phyloP scores from a whole-genome alignment of 345 rosid genomes.

The Lumnitzera racemosa region DNA sequence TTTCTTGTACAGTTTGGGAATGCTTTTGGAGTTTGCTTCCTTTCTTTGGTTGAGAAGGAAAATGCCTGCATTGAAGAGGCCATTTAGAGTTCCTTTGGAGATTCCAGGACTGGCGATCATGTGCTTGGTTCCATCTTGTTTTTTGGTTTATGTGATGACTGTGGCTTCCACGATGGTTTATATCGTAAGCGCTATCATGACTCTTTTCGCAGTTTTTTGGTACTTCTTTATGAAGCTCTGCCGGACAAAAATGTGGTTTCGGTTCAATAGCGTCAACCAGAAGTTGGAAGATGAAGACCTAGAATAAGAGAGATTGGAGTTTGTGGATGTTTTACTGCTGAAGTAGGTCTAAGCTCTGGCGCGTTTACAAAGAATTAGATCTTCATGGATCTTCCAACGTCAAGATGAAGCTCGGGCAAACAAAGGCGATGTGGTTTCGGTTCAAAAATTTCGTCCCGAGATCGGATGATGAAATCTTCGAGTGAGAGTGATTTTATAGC shows the following conservation, averaged over 20 bases:
- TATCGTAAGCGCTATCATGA: constrained; percentile 37
- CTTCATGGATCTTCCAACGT: no score
- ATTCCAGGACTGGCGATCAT: constrained; percentile 30
- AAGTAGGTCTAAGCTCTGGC: no score
- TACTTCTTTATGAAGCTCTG: constrained; percentile 33
- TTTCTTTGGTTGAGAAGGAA: constrained; percentile 47
- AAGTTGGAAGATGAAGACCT: background rate
- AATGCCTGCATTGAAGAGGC: constrained; percentile 27
- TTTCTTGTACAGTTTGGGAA: constrained; percentile 44
- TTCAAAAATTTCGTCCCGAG: no score
- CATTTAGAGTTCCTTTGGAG: constrained; percentile 32
- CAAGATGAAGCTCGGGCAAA: no score
- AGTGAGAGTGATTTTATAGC: no score
- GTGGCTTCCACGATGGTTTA: constrained; percentile 34
- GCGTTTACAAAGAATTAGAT: no score
- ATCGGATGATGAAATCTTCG: no score
- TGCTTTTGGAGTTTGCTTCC: constrained; percentile 46
- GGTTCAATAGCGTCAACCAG: constrained; percentile 13
- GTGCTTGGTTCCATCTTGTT: constrained; percentile 47
- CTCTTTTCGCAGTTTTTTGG: constrained; percentile 38
- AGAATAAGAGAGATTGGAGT: no score
- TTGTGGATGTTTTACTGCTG: no score
- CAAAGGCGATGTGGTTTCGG: no score
- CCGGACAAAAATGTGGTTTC: constrained; percentile 25
- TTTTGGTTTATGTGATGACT: constrained; percentile 34